A percentile compares a stretch with the other conserved stretches of the same genome.
Conservation (phyloP, 2,329 filamentous ascomycete genomes). For the Monosporascus sp. region DNA sequence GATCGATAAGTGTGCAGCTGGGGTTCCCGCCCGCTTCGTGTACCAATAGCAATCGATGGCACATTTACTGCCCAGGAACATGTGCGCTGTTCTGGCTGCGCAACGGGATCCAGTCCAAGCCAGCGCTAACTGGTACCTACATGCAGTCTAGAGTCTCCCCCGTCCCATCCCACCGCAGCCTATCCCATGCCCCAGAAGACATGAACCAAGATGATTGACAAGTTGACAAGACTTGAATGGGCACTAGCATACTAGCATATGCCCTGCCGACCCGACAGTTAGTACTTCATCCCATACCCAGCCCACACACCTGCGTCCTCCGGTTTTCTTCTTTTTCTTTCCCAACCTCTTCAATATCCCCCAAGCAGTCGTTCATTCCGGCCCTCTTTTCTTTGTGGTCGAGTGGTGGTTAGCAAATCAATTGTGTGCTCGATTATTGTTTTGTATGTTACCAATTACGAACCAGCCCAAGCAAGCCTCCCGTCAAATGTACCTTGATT, state of each 20-base stretch:
- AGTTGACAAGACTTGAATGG: background rate
- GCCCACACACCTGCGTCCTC: constrained; percentile 3
- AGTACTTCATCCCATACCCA: background rate
- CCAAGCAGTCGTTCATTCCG: constrained; percentile 23
- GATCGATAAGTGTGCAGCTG: background rate
- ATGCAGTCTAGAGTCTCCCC: too few species aligned
- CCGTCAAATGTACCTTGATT: background rate
- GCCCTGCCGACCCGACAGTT: background rate
- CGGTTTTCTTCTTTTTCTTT: constrained; percentile 18
- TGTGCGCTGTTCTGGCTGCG: background rate
- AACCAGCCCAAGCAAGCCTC: background rate
- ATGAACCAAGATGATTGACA: background rate
- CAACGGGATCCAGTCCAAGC: too few species aligned
- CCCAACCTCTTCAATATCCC: constrained; percentile 22
- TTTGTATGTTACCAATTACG: background rate
- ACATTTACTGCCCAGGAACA: background rate
- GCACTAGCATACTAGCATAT: background rate
- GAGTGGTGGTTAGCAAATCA: constrained; percentile 16
- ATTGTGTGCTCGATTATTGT: constrained; percentile 3
- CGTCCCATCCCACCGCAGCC: too few species aligned
- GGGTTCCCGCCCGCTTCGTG: background rate
- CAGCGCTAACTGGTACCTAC: too few species aligned
- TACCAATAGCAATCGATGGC: background rate
- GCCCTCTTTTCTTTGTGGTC: constrained; percentile 16
- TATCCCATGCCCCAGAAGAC: too few species aligned